phyloP scores from a whole-genome alignment of 2,329 filamentous ascomycete genomes.

The Shiraia sp. region DNA sequence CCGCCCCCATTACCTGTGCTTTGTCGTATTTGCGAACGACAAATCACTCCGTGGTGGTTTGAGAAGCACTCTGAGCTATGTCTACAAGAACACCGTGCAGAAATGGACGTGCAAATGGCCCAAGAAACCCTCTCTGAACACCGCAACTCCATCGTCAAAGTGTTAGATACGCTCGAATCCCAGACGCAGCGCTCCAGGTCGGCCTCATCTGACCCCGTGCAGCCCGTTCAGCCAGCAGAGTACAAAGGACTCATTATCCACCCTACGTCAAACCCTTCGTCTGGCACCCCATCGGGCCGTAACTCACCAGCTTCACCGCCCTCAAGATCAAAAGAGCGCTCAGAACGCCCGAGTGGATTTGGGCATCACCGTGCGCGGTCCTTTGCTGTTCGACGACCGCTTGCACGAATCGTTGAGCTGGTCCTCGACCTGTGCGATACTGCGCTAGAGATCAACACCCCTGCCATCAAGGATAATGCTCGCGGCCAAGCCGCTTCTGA shows the following conservation, averaged over 20 bases:
- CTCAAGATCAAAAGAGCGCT: slow-evolving; percentile 69
- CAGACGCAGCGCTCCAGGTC: slow-evolving; percentile 66
- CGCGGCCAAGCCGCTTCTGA: slow-evolving; percentile 70
- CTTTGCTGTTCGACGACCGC: slow-evolving; percentile 86
- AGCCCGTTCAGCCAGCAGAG: slow-evolving; percentile 65
- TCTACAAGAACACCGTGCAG: slow-evolving; percentile 90
- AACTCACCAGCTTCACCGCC: slow-evolving; percentile 69
- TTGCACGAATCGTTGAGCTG: slow-evolving; percentile 91
- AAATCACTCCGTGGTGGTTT: slow-evolving; percentile 99
- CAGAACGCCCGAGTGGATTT: slow-evolving; percentile 69
- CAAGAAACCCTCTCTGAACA: slow-evolving; percentile 93
- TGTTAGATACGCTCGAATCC: slow-evolving; percentile 88
- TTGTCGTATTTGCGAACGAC: slow-evolving; percentile 95
- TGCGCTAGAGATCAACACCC: slow-evolving; percentile 89
- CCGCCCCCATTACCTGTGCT: slow-evolving; percentile 83
- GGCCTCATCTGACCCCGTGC: slow-evolving; percentile 54
- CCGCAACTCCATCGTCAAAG: slow-evolving; percentile 90
- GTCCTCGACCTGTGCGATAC: slow-evolving; percentile 95
- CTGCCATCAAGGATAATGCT: slow-evolving; percentile 80
- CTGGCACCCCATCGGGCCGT: slow-evolving; percentile 71
- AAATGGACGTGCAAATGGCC: slow-evolving; percentile 96
- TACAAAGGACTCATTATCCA: slow-evolving; percentile 90
- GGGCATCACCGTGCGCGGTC: slow-evolving; percentile 82
- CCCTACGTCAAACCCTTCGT: slow-evolving; percentile 66
- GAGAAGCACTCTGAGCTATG: slow-evolving; percentile 98